Base-by-base conservation (phyloP, 2,329 filamentous ascomycete species). In the Gaeumannomyces tritici region DNA sequence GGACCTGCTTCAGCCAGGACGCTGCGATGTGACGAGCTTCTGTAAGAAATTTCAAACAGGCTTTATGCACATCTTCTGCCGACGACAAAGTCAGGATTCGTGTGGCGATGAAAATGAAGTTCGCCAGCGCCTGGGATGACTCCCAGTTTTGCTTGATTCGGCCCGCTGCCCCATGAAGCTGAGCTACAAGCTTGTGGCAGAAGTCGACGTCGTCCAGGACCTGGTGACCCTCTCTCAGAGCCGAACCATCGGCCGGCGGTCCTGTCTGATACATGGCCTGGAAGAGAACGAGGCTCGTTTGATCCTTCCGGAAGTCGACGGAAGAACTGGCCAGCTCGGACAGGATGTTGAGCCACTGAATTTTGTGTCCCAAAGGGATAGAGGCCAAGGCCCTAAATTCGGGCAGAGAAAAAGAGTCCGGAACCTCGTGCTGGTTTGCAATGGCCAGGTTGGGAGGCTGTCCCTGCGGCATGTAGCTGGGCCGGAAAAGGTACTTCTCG, bases 301-400 rank as follows among this genome's bases (percentile, higher is more conserved):
- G 80, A 0, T 72, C 63, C 55, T 80, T 79, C 12, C 78, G 80
- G 47, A 84, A 79, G 57, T 84, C 78, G 0, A 88, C 61, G 1
- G 73, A 73, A 0, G 80, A 77, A 1, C 74, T 71, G 0, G 72
- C 69, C 3, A 88, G 69, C 66, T 86, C 79, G 0, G 74, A 67
- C 0, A 84, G 67, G 3, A 88, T 78, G 61, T 86, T 87, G 9
- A 74, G 67, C 80, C 83, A 88, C 60, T 84, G 81, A 9, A 85
- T 70, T 0, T 70, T 67, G 24, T 74, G 63, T 0, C 83, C 1
- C 79, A 68, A 0, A 80, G 76, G 3, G n/a, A 88, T 65, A 0
- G 76, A 68, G 0, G 75, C 74, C 24, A 87, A 76, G 0, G 77
- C 73, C 60, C 82, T 80, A 67, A 78, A 87, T 61, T 89, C 83